A percentile compares a stretch with the other conserved stretches of the same genome.
phyloP scores from a whole-genome alignment of 179 eudicot species.

The Silene noctiflora region DNA sequence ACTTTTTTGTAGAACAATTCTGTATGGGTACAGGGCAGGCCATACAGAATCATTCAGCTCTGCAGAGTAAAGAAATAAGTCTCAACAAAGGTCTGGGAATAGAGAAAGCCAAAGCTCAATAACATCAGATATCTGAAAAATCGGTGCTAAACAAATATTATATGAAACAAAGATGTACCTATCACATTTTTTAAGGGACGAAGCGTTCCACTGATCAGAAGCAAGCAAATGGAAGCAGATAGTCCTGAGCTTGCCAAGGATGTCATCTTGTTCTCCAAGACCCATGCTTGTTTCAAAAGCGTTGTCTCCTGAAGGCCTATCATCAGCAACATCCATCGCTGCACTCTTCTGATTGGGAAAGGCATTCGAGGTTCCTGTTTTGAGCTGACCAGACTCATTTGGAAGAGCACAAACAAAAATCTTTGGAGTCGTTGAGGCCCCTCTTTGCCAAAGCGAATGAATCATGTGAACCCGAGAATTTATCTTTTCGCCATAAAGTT shows the following conservation, averaged over 20 bases:
- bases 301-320: background rate
- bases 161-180: background rate
- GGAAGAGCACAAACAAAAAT: conserved; percentile 10
- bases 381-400: conserved; percentile 10
- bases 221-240: conserved; percentile 15
- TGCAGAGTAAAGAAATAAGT: background rate
- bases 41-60: background rate
- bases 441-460: conserved; percentile 2
- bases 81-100: background rate
- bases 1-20: no score
- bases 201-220: conserved; percentile 15
- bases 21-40: no score
- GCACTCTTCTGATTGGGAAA: conserved; percentile 1
- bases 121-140: background rate
- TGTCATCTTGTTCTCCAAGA: background rate
- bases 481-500: background rate
- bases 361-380: background rate
- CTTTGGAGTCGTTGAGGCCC: background rate
- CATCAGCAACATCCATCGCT: background rate
- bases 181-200: conserved; percentile 10
- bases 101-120: background rate
- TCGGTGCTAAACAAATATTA: background rate
- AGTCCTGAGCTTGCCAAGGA: conserved; percentile 16
- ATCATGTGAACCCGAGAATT: background rate
- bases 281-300: background rate